phyloP scores from a whole-genome alignment of 805 yeast species.

The Komagataella pseudopastoris region DNA sequence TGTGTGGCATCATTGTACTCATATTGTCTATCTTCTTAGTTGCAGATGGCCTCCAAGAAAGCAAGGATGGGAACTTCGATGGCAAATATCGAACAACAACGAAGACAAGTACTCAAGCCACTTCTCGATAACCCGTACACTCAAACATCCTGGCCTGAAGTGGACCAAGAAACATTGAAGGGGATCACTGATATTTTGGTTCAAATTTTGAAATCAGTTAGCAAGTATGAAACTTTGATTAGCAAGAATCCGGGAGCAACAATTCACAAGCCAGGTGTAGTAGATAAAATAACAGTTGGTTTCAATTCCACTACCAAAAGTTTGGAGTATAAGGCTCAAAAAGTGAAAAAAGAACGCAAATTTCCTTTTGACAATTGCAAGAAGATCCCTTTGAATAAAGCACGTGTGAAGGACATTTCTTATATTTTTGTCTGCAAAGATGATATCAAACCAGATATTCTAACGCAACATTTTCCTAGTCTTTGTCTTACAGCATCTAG shows the following conservation, averaged over 20 bases:
- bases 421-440: conserved; percentile 47
- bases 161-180: conserved; percentile 17
- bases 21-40: neutral
- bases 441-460: conserved; percentile 36
- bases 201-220: conserved; percentile 12
- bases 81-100: conserved; percentile 33
- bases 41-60: neutral
- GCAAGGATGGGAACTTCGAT: conserved; percentile 17
- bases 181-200: conserved; percentile 18
- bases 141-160: conserved; percentile 26
- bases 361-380: conserved; percentile 6
- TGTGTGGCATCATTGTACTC: neutral
- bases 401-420: conserved; percentile 10
- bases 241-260: conserved; percentile 1
- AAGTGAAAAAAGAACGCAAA: neutral
- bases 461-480: conserved; percentile 46
- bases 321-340: conserved; percentile 28
- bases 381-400: conserved; percentile 3
- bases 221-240: conserved; percentile 10
- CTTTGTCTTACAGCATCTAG: conserved; percentile 33
- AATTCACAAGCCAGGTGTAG: conserved; percentile 14
- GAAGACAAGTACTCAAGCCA: conserved; percentile 50
- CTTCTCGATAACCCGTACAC: conserved; percentile 52
- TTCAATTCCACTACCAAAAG: conserved; percentile 40
- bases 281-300: conserved; percentile 23